Evolutionary conservation across 169 alveolate species (phyloP), one percentile per base, ranked within the genome.

Genomic region (Toxoplasma gondii): DNA sequence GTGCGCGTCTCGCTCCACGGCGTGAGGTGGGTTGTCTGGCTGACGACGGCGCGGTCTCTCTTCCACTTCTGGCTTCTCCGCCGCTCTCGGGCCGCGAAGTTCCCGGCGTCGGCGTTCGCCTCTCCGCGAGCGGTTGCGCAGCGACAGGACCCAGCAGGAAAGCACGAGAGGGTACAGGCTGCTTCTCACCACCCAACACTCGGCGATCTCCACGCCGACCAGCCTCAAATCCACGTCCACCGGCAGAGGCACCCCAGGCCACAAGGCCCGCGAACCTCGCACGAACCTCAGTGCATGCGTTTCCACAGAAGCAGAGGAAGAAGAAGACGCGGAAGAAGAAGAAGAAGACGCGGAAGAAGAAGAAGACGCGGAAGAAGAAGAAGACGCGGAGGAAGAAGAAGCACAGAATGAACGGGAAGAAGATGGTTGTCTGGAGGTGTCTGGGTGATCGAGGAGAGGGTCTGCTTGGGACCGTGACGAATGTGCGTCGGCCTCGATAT

Each of bases 161-260:
- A 91, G 53, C 16, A 91, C 88, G 29, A 91, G 80, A 9, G 94
- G 94, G 64, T 91, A 91, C 58, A 69, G 94, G 82, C 94, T 91
- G 94, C 94, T 91, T 64, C 39, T 41, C 91, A 91, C 84, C 36
- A 91, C 94, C 64, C 84, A 78, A 90, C 94, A 91, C 69, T 43
- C 90, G 34, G 36, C 53, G 19, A 82, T 38, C 36, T 91, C 94
- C 31, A 69, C 67, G 49, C 88, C 94, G 44, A 91, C 58, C 16
- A 91, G 53, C 54, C 54, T 69, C 82, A 80, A 80, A 38, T 41
- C 90, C 90, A 80, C 91, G 81, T 91, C 94, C 31, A 91, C 41
- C 58, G 94, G 94, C 74, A 70, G n/a, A 1, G 94, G 94, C 41
- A 91, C 64, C 10, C 94, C 94, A 12, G 49, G 80, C 74, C 80